phyloP scores from a whole-genome alignment of 805 yeast species.

The Blastobotrys robertii region DNA sequence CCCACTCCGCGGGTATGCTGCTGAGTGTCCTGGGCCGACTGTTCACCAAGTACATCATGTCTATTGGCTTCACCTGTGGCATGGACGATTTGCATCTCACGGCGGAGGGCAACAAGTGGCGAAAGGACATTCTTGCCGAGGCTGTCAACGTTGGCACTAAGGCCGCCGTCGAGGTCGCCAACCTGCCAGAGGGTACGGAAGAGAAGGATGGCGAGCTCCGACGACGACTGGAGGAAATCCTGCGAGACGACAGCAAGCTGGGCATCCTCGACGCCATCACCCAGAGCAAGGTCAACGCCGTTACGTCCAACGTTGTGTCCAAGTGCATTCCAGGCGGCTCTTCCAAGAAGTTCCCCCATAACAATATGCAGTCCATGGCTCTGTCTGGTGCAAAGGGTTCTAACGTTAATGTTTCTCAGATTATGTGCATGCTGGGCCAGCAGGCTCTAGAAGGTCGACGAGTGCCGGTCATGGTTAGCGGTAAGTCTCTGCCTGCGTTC shows the following conservation, averaged over 20 bases:
- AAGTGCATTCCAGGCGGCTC: slow-evolving; percentile 95
- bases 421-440: slow-evolving; percentile 98
- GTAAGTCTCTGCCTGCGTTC: slow-evolving; percentile 94
- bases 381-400: slow-evolving; percentile 99
- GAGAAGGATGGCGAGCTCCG: slow-evolving; percentile 65
- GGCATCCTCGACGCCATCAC: slow-evolving; percentile 94
- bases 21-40: slow-evolving; percentile 89
- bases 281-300: slow-evolving; percentile 81
- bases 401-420: slow-evolving; percentile 95
- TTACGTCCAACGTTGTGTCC: slow-evolving; percentile 90
- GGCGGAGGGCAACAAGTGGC: slow-evolving; percentile 80
- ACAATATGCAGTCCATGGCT: slow-evolving; percentile 99
- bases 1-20: slow-evolving; percentile 79
- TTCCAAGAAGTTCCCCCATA: slow-evolving; percentile 88
- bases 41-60: slow-evolving; percentile 87
- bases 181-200: slow-evolving; percentile 43
- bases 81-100: slow-evolving; percentile 97
- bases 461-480: slow-evolving; percentile 98
- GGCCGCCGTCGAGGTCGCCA: slow-evolving; percentile 93
- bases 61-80: slow-evolving; percentile 96
- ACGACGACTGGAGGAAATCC: slow-evolving; percentile 85
- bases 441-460: slow-evolving; percentile 99
- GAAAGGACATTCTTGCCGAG: slow-evolving; percentile 69
- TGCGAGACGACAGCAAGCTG: slow-evolving; percentile 84
- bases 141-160: slow-evolving; percentile 76